Percentiles rank a stretch among this genome's conserved stretches.
These are phyloP conservation scores for Fraxinus greggii DNA, from an alignment of 305 asterid species.

Conservation along the genomic window DNA sequence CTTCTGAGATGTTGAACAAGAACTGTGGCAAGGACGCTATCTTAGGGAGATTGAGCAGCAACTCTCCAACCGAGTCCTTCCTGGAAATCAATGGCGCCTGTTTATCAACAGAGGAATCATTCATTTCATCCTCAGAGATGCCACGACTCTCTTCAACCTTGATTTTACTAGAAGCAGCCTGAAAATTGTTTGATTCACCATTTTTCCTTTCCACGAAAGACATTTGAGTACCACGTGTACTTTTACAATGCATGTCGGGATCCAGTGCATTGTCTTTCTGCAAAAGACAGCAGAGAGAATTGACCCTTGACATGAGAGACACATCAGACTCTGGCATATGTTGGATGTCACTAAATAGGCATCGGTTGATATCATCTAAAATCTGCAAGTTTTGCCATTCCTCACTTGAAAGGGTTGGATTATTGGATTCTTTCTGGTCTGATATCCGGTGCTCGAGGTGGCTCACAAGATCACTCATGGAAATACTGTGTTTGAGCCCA, in stretches of 20 bases:
- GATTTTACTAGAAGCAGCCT: constrained; percentile 15
- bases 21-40: constrained; percentile 54
- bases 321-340: constrained; percentile 59
- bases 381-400: constrained; percentile 50
- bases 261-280: constrained; percentile 36
- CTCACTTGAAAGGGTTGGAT: constrained; percentile 60
- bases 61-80: constrained; percentile 50
- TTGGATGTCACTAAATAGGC: constrained; percentile 39
- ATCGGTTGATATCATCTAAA: neutral
- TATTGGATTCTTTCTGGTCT: constrained; percentile 55
- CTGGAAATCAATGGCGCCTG: constrained; percentile 37
- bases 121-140: constrained; percentile 7
- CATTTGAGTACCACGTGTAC: constrained; percentile 25
- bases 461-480: constrained; percentile 80
- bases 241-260: constrained; percentile 20
- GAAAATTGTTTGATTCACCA: constrained; percentile 20
- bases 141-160: constrained; percentile 21
- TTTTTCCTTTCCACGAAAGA: constrained; percentile 27
- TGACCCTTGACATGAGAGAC: constrained; percentile 74
- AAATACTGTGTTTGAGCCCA: constrained; percentile 74
- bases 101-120: constrained; percentile 27
- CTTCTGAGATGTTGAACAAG: constrained; percentile 43
- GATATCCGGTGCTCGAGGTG: constrained; percentile 76
- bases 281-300: constrained; percentile 50
- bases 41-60: constrained; percentile 45